Evolutionary conservation across 2,329 filamentous ascomycete species (phyloP).

Genomic region (Diaporthe caulivora): DNA sequence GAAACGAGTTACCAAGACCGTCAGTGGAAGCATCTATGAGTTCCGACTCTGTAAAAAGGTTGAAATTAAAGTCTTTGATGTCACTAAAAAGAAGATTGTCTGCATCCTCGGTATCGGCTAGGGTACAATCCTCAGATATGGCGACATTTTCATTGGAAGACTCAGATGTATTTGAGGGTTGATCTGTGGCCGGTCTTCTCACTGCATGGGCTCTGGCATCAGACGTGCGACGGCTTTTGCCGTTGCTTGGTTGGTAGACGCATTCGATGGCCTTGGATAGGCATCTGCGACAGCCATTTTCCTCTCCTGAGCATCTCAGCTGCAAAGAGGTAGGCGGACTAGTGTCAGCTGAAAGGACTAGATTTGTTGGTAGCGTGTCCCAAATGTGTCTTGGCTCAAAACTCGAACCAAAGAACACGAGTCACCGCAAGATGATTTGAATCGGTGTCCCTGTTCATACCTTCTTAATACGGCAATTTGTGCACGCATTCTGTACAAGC

Average conservation of each 20-base stretch:
- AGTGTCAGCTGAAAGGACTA: not conserved
- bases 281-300: not conserved
- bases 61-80: conserved; percentile 2
- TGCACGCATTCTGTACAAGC: conserved; percentile 1
- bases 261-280: conserved; percentile 1
- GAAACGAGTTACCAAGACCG: not conserved
- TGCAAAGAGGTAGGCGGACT: not conserved
- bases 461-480: conserved; percentile 3
- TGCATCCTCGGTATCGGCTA: not conserved
- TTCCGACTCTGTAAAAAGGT: not conserved
- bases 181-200: not conserved
- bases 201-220: not conserved
- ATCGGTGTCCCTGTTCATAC: not conserved
- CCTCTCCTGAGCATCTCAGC: conserved; percentile 7
- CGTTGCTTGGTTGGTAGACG: not conserved
- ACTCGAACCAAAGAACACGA: not conserved
- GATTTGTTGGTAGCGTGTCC: not conserved
- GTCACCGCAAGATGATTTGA: not conserved
- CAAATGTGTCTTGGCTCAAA: not conserved
- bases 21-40: not conserved
- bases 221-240: not conserved
- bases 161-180: not conserved
- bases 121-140: not conserved
- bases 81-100: not conserved
- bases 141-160: not conserved